Evolutionary conservation across 257 asterid species (phyloP), one percentile per base, ranked within the genome.

Genomic region (Eustoma russellianum): DNA sequence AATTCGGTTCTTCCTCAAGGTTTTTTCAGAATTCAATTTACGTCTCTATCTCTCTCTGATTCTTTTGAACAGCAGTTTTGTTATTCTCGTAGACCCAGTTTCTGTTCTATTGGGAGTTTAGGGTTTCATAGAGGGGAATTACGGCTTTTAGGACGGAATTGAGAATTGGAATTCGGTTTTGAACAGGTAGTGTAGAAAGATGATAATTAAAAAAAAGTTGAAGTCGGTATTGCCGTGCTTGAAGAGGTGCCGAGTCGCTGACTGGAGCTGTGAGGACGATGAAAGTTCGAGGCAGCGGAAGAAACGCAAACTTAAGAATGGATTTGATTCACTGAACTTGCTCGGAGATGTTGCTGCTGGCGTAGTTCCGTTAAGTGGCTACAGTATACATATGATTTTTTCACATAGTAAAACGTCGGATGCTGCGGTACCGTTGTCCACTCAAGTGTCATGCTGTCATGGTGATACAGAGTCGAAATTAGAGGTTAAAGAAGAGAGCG

Each of bases 181-280:
- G 46, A 46, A 34, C 49, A 13, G 45, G 50, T 16, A 3, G 53
- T 3, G 8, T 51, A 28, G 10, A 59, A 69, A 48, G 78, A 89
- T 91, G 97, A 92, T 92, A 53, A 88, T 92, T 13, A 85, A 87
- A 87, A 83, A 70, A 75, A 85, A 77, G 75, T 74, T 85, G 80
- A 88, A 92, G 85, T 72, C 90, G 62, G 99, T 83, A 88, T 85
- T 92, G 97, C 95, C 97, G 85, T 77, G 61, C 71, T 61, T 83
- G 78, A 88, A 88, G 73, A 84, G 99, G 48, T 78, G 90, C 72
- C 81, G 99, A 13, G 68, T 47, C 55, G 70, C 65, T 50, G 93
- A 72, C 47, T 76, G 84, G 61, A 81, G 60, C 33, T 88, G 70
- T 6, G 93, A 73, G 33, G 98, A 80, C 68, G 90, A 90, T 35